Percentiles rank a stretch among this genome's conserved stretches.
phyloP scores from a whole-genome alignment of 495 filamentous ascomycete species.

The Lasiosphaeriaceae sp. region DNA sequence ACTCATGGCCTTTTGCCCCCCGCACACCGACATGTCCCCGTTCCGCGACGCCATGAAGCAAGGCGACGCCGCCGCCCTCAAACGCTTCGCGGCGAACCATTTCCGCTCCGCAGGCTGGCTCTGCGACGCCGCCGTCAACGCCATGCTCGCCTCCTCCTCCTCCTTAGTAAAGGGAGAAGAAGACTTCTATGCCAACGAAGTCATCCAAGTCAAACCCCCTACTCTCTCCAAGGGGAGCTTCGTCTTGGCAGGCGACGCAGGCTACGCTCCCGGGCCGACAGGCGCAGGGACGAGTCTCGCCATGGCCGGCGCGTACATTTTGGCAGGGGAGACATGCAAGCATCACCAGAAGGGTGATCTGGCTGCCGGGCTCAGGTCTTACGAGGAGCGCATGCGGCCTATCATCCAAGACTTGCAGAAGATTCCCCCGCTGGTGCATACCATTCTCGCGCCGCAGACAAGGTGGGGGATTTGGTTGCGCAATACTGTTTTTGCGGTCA shows the following conservation, averaged over 20 bases:
- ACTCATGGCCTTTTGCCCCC: constrained; percentile 6
- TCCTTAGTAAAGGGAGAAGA: too few species aligned
- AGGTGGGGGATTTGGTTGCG: constrained; percentile 34
- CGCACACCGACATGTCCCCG: constrained; percentile 17
- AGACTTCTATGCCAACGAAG: constrained; percentile 48
- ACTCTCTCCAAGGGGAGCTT: constrained; percentile 28
- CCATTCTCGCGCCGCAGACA: constrained; percentile 36
- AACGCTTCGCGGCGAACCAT: constrained; percentile 34
- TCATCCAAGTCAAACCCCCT: constrained; percentile 44
- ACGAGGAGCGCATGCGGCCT: constrained; percentile 42
- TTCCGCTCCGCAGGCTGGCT: constrained; percentile 43
- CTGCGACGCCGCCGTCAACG: constrained; percentile 29
- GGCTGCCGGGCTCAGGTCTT: constrained; percentile 32
- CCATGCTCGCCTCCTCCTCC: constrained; percentile 27
- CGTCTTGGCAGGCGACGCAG: constrained; percentile 41
- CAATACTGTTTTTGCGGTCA: constrained; percentile 21
- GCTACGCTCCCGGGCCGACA: constrained; percentile 40
- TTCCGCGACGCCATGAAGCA: constrained; percentile 36
- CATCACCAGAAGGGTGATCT: constrained; percentile 28
- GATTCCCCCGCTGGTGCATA: constrained; percentile 26
- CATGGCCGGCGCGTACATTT: constrained; percentile 46
- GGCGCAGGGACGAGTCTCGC: constrained; percentile 46
- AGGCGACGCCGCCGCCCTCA: constrained; percentile 38
- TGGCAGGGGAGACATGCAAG: constrained; percentile 48
- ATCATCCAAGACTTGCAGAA: constrained; percentile 36